Evolutionary conservation across 2,329 filamentous ascomycete genomes (phyloP), one percentile per base, ranked within the genome.

Genomic region (Penicillium sp.): DNA sequence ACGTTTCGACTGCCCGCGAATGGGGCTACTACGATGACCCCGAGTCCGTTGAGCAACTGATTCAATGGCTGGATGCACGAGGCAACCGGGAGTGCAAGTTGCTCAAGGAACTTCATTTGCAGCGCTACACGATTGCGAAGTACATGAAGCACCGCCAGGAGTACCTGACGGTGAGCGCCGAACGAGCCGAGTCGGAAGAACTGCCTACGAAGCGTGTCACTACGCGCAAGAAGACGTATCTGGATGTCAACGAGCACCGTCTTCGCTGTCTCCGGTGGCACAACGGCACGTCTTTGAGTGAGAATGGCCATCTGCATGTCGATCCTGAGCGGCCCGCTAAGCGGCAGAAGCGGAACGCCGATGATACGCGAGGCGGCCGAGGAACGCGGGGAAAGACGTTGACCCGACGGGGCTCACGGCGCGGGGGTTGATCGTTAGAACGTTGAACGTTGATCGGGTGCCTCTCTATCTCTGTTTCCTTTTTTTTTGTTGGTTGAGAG

Each of bases 21-120:
- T 99, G 95, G 93, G 95, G 91, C 12, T 99, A 92, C 79, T 93
- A 92, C 70, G 91, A 94, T 40, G 90, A 95, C 12, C 88, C 91
- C 0, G 87, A 90, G 53, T 85, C 91, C 40, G 79, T 99, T 5
- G 91, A 95, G 64, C 86, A 85, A 56, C 84, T 99, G 19, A 87
- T 98, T 64, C 85, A 86, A 56, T 99, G 95, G 93, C 85, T 99
- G 4, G 94, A 99, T 72, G 86, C 89, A 13, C 90, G 92, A 17
- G 95, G 95, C 1, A 84, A 90, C 66, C 93, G 96, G 66, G 95
- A 99, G 79, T 81, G 90, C 65, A 93, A 92, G 73, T 83, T 99
- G 54, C 88, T 90, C 63, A 98, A 97, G 78, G 94, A 98, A 76
- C 84, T 99, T 4, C 81, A 89, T 55, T 80, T 84, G 22, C 96